A percentile compares a stretch with the other conserved stretches of the same genome.
These are phyloP conservation scores for Monilinia aucupariae DNA, from an alignment of 2,329 filamentous ascomycete species.

Conservation along the genomic window DNA sequence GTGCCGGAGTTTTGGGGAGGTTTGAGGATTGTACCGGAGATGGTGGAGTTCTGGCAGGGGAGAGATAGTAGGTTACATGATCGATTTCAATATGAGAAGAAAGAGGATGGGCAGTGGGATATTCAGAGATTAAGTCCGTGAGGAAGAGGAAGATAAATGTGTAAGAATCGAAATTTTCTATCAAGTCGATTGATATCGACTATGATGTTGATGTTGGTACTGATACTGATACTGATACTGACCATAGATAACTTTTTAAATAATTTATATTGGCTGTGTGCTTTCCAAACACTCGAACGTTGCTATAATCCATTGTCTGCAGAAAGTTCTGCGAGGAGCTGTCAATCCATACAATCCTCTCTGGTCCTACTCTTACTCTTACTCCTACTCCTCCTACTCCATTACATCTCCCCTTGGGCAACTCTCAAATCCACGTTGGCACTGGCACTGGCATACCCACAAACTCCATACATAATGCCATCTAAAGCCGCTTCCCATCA, in stretches of 20 bases:
- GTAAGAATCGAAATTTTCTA: background rate
- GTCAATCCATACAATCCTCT: too few relatives aligned
- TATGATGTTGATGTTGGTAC: too few relatives aligned
- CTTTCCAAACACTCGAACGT: background rate
- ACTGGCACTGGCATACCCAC: too few relatives aligned
- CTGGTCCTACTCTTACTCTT: too few relatives aligned
- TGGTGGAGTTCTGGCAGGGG: conserved; percentile 95
- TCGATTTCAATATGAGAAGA: conserved; percentile 77
- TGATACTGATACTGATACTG: too few relatives aligned
- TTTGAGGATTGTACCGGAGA: conserved; percentile 74
- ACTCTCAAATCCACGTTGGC: too few relatives aligned
- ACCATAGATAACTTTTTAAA: background rate
- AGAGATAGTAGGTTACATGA: conserved; percentile 86
- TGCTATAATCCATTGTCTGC: background rate
- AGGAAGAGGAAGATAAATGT: background rate
- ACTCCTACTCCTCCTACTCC: too few relatives aligned
- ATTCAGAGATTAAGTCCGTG: conserved; percentile 70
- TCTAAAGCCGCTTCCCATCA: too few relatives aligned
- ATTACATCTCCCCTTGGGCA: too few relatives aligned
- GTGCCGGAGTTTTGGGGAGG: conserved; percentile 95
- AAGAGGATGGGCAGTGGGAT: conserved; percentile 53
- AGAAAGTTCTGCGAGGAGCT: background rate
- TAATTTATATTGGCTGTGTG: background rate
- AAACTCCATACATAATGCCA: too few relatives aligned
- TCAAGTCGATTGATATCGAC: background rate